phyloP scores from a whole-genome alignment of 2,329 filamentous ascomycete genomes.

The Biscogniauxia sp. region DNA sequence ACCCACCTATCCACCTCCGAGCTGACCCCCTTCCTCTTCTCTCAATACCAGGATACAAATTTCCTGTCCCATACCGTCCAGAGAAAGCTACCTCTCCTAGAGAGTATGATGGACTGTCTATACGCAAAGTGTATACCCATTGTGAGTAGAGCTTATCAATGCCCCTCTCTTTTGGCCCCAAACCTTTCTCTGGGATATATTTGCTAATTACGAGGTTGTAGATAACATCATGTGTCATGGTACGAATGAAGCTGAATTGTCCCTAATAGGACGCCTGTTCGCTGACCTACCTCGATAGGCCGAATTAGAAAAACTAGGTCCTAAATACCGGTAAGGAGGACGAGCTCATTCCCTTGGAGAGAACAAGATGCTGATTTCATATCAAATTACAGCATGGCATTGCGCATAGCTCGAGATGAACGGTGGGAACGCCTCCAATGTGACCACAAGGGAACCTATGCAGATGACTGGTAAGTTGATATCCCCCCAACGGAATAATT shows the following conservation, averaged over 20 bases:
- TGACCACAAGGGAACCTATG: constrained; percentile 75
- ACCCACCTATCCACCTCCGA: not conserved
- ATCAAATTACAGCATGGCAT: not conserved
- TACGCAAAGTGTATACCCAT: constrained; percentile 92
- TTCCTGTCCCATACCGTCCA: constrained; percentile 90
- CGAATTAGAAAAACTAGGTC: constrained; percentile 85
- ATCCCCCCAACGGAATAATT: not conserved
- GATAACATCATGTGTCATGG: constrained; percentile 7
- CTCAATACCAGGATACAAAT: constrained; percentile 60
- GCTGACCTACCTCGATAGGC: constrained; percentile 35
- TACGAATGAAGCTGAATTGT: not conserved
- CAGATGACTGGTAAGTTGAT: constrained; percentile 69
- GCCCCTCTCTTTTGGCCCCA: not conserved
- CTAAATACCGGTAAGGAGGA: constrained; percentile 60
- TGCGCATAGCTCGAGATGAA: constrained; percentile 76
- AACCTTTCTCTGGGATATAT: not conserved
- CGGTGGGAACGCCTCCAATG: constrained; percentile 83
- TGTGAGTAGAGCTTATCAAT: constrained; percentile 42
- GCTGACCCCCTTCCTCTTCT: not conserved
- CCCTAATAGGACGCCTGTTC: not conserved
- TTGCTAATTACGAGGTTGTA: not conserved
- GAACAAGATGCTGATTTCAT: not conserved
- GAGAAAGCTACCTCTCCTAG: constrained; percentile 82
- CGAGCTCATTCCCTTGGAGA: not conserved
- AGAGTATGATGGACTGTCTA: constrained; percentile 84